These are phyloP conservation scores for Penicillium psychrofluorescens DNA, from an alignment of 495 filamentous ascomycete genomes.

Conservation along the genomic window DNA sequence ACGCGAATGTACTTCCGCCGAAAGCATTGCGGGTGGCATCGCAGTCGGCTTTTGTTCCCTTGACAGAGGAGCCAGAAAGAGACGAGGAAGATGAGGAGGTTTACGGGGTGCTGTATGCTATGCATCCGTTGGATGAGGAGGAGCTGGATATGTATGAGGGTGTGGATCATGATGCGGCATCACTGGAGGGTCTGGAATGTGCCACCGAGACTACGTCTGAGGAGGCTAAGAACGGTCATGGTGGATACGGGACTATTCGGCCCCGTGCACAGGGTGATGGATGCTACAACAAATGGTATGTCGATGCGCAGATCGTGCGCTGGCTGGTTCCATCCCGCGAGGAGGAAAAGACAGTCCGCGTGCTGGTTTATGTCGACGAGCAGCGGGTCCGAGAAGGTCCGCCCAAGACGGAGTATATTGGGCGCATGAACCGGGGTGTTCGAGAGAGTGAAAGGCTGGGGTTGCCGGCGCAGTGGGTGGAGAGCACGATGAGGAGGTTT, in stretches of 20 bases:
- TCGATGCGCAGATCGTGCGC: slow-evolving; percentile 20
- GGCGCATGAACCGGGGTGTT: slow-evolving; percentile 61
- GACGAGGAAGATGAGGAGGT: slow-evolving; percentile 22
- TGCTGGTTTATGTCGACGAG: slow-evolving; percentile 55
- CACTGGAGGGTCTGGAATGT: neutral
- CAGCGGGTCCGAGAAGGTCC: slow-evolving; percentile 24
- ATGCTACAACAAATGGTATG: slow-evolving; percentile 35
- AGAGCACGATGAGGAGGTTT: slow-evolving; percentile 48
- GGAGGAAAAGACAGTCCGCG: slow-evolving; percentile 11
- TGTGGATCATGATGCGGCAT: slow-evolving; percentile 18
- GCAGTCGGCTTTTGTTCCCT: slow-evolving; percentile 5
- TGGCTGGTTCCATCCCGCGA: slow-evolving; percentile 20
- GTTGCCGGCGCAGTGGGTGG: slow-evolving; percentile 49
- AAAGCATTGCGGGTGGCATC: slow-evolving; percentile 14
- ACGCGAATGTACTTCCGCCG: slow-evolving; percentile 58
- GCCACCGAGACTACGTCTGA: neutral
- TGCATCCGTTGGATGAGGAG: slow-evolving; percentile 29
- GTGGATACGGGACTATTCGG: slow-evolving; percentile 25
- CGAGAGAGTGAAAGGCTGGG: slow-evolving; percentile 50
- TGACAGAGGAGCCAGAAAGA: too few relatives aligned
- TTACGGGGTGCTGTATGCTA: slow-evolving; percentile 59
- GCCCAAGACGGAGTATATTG: slow-evolving; percentile 57
- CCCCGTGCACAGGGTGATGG: slow-evolving; percentile 28
- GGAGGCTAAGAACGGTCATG: too few relatives aligned
- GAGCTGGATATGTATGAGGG: slow-evolving; percentile 37